Conservation (phyloP, 805 yeast species). For the Monosporozyma unispora region DNA sequence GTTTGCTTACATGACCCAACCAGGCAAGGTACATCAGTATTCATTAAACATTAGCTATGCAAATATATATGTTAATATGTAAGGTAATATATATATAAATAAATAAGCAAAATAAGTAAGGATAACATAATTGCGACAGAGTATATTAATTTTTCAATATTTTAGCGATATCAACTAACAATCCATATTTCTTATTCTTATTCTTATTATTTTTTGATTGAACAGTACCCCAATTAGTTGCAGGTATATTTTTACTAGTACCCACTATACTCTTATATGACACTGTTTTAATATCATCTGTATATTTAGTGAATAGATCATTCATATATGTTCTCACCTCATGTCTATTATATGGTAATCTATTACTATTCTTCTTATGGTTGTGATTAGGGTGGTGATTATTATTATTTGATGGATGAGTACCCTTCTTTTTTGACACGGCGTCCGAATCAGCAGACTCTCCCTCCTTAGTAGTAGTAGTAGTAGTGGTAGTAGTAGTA, state of each 20-base stretch:
- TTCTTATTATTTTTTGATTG: conserved; percentile 20
- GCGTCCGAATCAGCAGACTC: not conserved
- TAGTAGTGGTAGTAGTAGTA: not conserved
- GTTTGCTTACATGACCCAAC: too few species aligned
- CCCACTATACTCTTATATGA: conserved; percentile 9
- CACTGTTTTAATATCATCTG: conserved; percentile 4
- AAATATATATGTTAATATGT: not conserved
- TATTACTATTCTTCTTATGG: conserved; percentile 3
- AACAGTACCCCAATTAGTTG: conserved; percentile 26
- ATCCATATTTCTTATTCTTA: conserved; percentile 24
- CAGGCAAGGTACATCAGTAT: not conserved
- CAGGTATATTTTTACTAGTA: conserved; percentile 2
- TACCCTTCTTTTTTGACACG: not conserved
- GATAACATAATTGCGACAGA: not conserved
- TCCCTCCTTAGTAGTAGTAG: not conserved
- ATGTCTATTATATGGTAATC: conserved; percentile 21
- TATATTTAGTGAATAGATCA: conserved; percentile 8
- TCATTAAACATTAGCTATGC: not conserved
- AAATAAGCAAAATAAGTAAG: not conserved
- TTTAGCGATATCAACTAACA: conserved; percentile 22
- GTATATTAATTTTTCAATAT: conserved; percentile 15
- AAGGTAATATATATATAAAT: not conserved
- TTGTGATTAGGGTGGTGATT: conserved; percentile 1
- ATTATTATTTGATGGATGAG: not conserved
- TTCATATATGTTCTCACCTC: conserved; percentile 20